Base-by-base conservation (phyloP, 495 filamentous ascomycete genomes). In the Trichoderma gamsii region DNA sequence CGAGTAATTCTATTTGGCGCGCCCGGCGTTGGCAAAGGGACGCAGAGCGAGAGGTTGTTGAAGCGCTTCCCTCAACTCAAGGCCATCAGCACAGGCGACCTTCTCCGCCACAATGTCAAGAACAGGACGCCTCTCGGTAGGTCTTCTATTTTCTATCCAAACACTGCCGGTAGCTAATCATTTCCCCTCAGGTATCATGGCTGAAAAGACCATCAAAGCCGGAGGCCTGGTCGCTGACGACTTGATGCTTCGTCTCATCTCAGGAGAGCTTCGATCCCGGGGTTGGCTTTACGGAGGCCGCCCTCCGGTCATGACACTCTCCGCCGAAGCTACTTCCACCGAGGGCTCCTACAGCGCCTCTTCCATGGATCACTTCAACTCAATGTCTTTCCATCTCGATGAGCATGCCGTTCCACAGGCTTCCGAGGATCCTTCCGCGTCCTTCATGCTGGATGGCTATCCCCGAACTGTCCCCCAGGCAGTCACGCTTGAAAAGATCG, bases 381-480 rank as follows among this genome's bases (percentile, higher is more conserved):
- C 35, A 3, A 65, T 72, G 44, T 32, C 75, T 2, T 73, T 74
- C 67, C 73, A 77, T 18, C 76, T 73, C 38, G 66, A 77, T 64
- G 81, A 80, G 71, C 71, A 80, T 35, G 77, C 78, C 8, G 76
- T 76, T 3, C 78, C 80, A n/a, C 71, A 72, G 8, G 68, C 79
- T 18, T 88, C 87, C 61, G 84, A 95, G 61, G 84, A 87, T 69
- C 88, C 95, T 0, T 79, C 85, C 15, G 91, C 93, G 25, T 96
- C 92, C 18, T 99, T 98, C 76, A 87, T 99, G 70, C 89, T 99
- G 63, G 95, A 99, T 75, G 95, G 95, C 25, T 99, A 98, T 78
- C 95, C 95, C 5, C 90, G 95, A 69, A 99, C 92, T 21, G 88
- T 89, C 2, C 68, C 80, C 2, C 95, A 99, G 79, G 95, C 95